Evolutionary conservation across 306 rosid species (phyloP), one percentile per base, ranked within the genome.

Genomic region (Prunus dulcis): DNA sequence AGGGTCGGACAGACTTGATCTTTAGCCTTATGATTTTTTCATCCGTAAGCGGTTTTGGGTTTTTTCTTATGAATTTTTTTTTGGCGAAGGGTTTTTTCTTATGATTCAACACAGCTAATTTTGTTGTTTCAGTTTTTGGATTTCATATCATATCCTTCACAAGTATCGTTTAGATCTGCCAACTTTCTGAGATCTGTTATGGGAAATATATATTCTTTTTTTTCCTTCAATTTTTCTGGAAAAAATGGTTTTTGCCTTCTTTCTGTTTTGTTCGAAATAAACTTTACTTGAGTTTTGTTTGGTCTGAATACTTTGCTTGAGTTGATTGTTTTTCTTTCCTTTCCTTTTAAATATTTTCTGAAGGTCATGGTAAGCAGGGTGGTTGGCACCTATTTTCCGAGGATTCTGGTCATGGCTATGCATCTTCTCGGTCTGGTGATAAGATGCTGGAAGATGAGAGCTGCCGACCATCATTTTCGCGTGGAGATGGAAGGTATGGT

Each of bases 291-390:
- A 9, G 6, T 38, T 61, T 67, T 71, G 77, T 45, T 69, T 73
- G 25, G 83, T 78, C 56, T 72, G 64, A 78, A 72, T 85, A 61
- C 85, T 53, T 85, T 84, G 77, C 82, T 79, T 87, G 77, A 84
- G 87, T 84, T 89, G 66, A 86, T 88, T 34, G 84, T 61, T 79
- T 77, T 30, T 65, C 46, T 78, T 64, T 13, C 17, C 19, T 68
- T 72, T 47, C 78, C 76, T 63, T 84, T 78, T 76, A 20, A 69
- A 82, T 73, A 76, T 84, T 85, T 87, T 83, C 82, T 86, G 89
- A 87, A 96, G 99, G 99, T 84, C 94, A 89, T 84, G 97, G 94
- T 82, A 96, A 87, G 91, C 98, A 88, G 93, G 96, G 93, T 68
- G 89, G 92, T 75, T 95, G 96, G 97, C 97, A 91, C 84, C 56